These are phyloP conservation scores for Creolimax fragrantissima DNA, from an alignment of 78 protist genomes.

Conservation along the genomic window DNA sequence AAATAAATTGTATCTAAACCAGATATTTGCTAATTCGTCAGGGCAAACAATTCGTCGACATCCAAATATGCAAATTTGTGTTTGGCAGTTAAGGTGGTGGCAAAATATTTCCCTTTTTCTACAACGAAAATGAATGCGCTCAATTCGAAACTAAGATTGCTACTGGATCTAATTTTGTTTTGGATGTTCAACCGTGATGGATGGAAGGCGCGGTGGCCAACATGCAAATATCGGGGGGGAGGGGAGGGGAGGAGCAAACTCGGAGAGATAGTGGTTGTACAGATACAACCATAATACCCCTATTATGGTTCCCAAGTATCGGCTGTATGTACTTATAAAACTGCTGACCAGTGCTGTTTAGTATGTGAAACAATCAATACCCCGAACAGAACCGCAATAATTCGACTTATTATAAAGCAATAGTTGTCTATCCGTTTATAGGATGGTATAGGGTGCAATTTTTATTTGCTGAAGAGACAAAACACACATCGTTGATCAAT, in stretches of 20 bases:
- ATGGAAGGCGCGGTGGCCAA: not conserved
- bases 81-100: not conserved
- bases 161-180: not conserved
- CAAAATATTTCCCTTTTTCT: not conserved
- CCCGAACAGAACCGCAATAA: not conserved
- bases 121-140: not conserved
- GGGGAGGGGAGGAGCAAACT: not conserved
- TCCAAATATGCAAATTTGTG: not conserved
- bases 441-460: not conserved
- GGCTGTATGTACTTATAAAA: not conserved
- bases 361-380: too few species aligned
- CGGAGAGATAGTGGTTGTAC: not conserved
- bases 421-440: not conserved
- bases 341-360: not conserved
- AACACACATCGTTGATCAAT: too few species aligned
- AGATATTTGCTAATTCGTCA: not conserved
- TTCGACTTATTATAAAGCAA: not conserved
- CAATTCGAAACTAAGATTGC: not conserved
- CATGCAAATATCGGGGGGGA: not conserved
- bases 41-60: not conserved
- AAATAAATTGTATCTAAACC: too few species aligned
- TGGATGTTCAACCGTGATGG: not conserved
- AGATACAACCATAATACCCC: not conserved
- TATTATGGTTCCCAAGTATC: not conserved
- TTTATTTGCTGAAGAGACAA: too few species aligned